phyloP scores from a whole-genome alignment of 306 rosid genomes.

The Coriaria nepalensis region DNA sequence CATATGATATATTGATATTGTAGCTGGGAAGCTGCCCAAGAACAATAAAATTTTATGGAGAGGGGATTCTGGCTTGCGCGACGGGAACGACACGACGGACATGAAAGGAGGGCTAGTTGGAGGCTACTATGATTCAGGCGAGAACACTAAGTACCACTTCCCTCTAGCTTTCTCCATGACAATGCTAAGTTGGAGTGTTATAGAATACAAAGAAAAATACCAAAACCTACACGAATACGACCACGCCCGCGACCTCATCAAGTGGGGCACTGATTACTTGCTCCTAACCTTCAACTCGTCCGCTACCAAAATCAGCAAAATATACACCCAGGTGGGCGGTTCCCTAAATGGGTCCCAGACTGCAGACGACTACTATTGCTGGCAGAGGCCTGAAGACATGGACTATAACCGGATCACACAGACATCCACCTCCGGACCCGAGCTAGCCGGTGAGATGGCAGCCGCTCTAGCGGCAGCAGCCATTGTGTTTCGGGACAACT shows the following conservation, averaged over 20 bases:
- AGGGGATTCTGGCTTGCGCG: constrained; percentile 40
- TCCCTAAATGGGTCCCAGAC: constrained; percentile 18
- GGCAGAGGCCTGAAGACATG: constrained; percentile 64
- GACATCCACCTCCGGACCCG: constrained; percentile 27
- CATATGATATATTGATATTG: neutral
- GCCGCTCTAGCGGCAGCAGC: constrained; percentile 66
- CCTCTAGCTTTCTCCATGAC: constrained; percentile 60
- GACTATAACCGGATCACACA: constrained; percentile 23
- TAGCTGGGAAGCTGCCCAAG: constrained; percentile 38
- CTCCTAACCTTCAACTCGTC: constrained; percentile 54
- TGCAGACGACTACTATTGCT: constrained; percentile 47
- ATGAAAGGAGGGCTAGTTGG: constrained; percentile 37
- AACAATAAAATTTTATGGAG: constrained; percentile 43
- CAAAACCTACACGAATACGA: constrained; percentile 12
- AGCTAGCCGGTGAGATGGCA: constrained; percentile 55
- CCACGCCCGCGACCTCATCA: constrained; percentile 35
- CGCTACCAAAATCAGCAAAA: constrained; percentile 33
- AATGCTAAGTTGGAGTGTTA: constrained; percentile 54
- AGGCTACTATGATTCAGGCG: constrained; percentile 73
- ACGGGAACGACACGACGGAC: constrained; percentile 25
- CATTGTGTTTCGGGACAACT: constrained; percentile 42
- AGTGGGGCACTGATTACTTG: constrained; percentile 63
- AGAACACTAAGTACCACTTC: constrained; percentile 47
- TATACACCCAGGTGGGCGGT: constrained; percentile 53
- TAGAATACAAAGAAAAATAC: constrained; percentile 36